Conservation (phyloP, 1,284 basidiomycete genomes). For the Albatrellus sp. region DNA sequence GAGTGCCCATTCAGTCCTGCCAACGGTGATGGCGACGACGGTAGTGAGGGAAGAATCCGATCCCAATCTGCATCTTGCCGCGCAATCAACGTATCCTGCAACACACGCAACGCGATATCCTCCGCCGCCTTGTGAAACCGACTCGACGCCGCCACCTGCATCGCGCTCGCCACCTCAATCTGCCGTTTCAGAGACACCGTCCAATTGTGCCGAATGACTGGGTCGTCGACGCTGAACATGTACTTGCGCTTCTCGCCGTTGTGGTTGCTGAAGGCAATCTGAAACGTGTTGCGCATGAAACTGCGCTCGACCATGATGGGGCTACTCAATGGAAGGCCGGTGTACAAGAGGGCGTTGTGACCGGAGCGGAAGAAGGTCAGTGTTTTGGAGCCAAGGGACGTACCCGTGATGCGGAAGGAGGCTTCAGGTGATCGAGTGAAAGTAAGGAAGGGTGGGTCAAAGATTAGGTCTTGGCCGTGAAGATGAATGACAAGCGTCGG, state of each 20-base stretch:
- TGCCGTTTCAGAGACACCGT: conserved; percentile 56
- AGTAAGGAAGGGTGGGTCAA: conserved; percentile 72
- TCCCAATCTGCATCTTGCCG: conserved; percentile 10
- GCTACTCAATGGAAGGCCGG: conserved; percentile 65
- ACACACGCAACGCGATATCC: conserved; percentile 62
- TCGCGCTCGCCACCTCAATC: conserved; percentile 36
- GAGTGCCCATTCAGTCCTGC: neutral
- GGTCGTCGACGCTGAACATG: conserved; percentile 84
- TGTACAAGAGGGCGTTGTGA: conserved; percentile 68
- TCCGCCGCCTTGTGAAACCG: conserved; percentile 56
- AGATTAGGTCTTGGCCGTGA: conserved; percentile 73
- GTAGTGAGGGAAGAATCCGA: conserved; percentile 14
- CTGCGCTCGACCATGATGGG: conserved; percentile 75
- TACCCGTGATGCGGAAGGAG: conserved; percentile 82
- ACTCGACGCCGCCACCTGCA: conserved; percentile 21
- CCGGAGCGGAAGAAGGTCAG: conserved; percentile 75
- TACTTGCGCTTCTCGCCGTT: conserved; percentile 66
- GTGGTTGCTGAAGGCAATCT: conserved; percentile 73
- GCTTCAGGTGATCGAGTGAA: conserved; percentile 68
- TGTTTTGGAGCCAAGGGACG: conserved; percentile 67
- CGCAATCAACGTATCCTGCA: conserved; percentile 72
- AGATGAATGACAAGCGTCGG: conserved; percentile 69
- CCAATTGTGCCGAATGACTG: conserved; percentile 67
- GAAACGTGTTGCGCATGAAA: conserved; percentile 92
- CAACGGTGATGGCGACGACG: conserved; percentile 13